A percentile compares a stretch with the other conserved stretches of the same genome.
These are phyloP conservation scores for Cucumis cinereus DNA, from an alignment of 306 rosid species.

Conservation along the genomic window DNA sequence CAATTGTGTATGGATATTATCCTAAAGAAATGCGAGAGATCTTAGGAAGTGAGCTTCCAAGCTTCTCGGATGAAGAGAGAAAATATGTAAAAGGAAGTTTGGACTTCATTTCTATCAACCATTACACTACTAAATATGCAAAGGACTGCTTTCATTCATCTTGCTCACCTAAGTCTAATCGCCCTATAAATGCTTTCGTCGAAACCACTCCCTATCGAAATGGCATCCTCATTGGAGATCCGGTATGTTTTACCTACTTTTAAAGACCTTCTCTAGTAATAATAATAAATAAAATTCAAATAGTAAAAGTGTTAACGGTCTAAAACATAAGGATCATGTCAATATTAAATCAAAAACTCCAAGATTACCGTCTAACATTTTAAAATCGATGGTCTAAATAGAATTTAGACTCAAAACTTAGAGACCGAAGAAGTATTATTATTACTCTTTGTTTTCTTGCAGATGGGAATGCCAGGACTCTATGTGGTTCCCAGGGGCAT, in stretches of 20 bases:
- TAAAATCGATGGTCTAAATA: no score
- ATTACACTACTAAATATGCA: constrained; percentile 37
- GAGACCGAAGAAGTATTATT: no score
- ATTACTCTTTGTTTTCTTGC: neutral
- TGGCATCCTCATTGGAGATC: constrained; percentile 50
- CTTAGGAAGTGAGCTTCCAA: constrained; percentile 37
- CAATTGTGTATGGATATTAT: constrained; percentile 45
- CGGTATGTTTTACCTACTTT: constrained; percentile 12
- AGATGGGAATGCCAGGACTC: no score
- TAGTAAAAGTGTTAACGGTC: no score
- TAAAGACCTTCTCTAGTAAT: no score
- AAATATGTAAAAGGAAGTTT: constrained; percentile 28
- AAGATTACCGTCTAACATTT: no score
- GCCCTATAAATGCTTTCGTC: constrained; percentile 37
- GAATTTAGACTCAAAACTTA: no score
- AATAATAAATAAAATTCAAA: no score
- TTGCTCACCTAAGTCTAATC: constrained; percentile 21
- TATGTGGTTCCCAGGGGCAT: constrained; percentile 52
- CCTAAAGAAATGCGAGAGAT: constrained; percentile 40
- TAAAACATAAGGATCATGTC: no score
- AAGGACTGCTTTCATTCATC: constrained; percentile 34
- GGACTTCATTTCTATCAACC: constrained; percentile 50
- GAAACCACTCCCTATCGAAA: constrained; percentile 17
- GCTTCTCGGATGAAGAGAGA: constrained; percentile 34
- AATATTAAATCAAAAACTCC: no score